Conservation (phyloP, 208 protist genomes). For the Blastocrithidia nonstop region DNA sequence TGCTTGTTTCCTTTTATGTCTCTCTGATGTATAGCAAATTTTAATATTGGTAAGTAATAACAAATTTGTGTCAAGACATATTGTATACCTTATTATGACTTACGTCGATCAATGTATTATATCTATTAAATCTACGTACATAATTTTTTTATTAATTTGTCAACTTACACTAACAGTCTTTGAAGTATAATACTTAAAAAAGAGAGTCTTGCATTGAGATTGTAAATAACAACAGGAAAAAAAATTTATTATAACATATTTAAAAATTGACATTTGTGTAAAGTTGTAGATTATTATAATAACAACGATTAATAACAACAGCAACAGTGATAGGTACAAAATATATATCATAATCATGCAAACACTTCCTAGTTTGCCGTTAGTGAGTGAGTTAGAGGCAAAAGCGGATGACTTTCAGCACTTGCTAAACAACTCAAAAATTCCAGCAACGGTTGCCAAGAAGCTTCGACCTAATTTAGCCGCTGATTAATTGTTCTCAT, state of each 20-base stretch:
- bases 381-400: conserved; percentile 67
- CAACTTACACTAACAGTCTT: background rate
- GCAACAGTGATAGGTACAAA: too few relatives aligned
- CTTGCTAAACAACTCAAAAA: conserved; percentile 46
- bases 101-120: background rate
- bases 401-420: conserved; percentile 74
- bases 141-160: background rate
- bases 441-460: conserved; percentile 22
- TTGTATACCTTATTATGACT: background rate
- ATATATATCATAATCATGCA: background rate
- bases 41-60: background rate
- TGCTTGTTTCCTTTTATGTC: background rate
- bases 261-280: too few relatives aligned
- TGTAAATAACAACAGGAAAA: too few relatives aligned
- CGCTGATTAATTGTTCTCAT: conserved; percentile 63
- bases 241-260: too few relatives aligned
- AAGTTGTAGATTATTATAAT: too few relatives aligned
- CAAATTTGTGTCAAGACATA: background rate
- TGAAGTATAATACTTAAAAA: background rate
- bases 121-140: background rate
- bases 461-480: conserved; percentile 41
- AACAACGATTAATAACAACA: too few relatives aligned
- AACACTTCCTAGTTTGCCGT: conserved; percentile 72
- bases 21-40: background rate
- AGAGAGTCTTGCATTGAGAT: too few relatives aligned